A percentile compares a stretch with the other conserved stretches of the same genome.
Evolutionary conservation across 805 yeast species (phyloP).

Genomic region (Ogataea sp.): DNA sequence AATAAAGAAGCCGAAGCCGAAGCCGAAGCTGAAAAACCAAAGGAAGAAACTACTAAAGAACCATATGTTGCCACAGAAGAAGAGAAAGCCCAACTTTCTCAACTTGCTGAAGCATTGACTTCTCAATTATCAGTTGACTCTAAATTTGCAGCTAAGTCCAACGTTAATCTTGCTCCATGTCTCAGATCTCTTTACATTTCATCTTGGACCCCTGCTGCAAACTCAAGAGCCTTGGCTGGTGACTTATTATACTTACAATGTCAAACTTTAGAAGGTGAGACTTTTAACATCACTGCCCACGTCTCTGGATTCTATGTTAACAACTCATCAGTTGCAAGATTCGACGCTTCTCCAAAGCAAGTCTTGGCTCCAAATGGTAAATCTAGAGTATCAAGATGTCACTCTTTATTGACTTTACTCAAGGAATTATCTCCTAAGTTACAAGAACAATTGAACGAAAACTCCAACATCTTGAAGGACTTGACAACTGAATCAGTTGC

Average conservation of each 20-base stretch:
- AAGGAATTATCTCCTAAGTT: constrained; percentile 60
- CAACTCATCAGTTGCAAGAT: constrained; percentile 55
- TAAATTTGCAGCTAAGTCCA: constrained; percentile 23
- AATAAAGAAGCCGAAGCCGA: constrained; percentile 6
- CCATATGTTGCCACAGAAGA: constrained; percentile 1
- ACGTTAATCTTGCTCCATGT: constrained; percentile 35
- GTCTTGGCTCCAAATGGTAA: constrained; percentile 16
- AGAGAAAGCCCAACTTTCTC: constrained; percentile 8
- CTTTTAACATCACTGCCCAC: constrained; percentile 69
- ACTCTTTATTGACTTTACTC: constrained; percentile 54
- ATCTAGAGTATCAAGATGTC: constrained; percentile 28
- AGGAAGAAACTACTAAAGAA: constrained; percentile 2
- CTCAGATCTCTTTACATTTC: constrained; percentile 53
- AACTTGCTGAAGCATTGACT: constrained; percentile 11
- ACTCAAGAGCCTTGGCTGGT: constrained; percentile 54
- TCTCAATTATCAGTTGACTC: constrained; percentile 4
- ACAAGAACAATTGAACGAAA: constrained; percentile 39
- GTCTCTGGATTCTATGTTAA: constrained; percentile 75
- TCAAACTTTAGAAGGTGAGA: constrained; percentile 76
- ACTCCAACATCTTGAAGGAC: constrained; percentile 36
- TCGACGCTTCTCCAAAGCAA: constrained; percentile 53
- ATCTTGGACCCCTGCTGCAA: constrained; percentile 82
- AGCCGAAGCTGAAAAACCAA: constrained; percentile 8
- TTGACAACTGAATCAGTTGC: constrained; percentile 47
- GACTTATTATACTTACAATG: constrained; percentile 71